Evolutionary conservation across 331 rosid species (phyloP).

Genomic region (Prunus yedoensis): DNA sequence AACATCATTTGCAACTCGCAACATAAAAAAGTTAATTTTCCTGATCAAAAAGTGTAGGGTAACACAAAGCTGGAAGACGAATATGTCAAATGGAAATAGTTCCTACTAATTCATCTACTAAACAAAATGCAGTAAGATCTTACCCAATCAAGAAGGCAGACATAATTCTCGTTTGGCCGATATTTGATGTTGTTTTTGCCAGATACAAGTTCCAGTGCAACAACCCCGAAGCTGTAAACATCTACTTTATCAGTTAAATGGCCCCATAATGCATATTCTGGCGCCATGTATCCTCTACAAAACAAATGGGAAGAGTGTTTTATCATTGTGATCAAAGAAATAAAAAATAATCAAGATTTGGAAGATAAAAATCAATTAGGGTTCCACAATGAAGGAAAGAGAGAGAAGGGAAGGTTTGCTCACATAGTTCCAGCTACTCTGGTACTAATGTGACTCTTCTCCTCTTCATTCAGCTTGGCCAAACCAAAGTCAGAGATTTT

Average conservation of each 20-base stretch:
- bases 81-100: background rate
- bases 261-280: conserved; percentile 39
- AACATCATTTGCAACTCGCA: too few species aligned
- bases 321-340: background rate
- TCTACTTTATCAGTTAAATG: conserved; percentile 34
- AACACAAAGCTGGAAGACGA: background rate
- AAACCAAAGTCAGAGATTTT: conserved; percentile 28
- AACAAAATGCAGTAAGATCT: background rate
- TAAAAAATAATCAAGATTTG: background rate
- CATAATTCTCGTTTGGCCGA: conserved; percentile 30
- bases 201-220: conserved; percentile 35
- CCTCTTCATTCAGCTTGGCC: conserved; percentile 30
- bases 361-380: background rate
- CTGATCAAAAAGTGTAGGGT: background rate
- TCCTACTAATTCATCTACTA: background rate
- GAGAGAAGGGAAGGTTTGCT: background rate
- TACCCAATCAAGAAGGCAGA: conserved; percentile 48
- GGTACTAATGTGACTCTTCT: conserved; percentile 7
- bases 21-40: background rate
- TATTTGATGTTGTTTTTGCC: conserved; percentile 38
- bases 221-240: conserved; percentile 39
- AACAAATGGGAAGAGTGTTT: background rate
- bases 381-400: background rate
- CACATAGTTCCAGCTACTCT: conserved; percentile 28
- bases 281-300: conserved; percentile 45